Percentiles rank a stretch among this genome's conserved stretches.
Evolutionary conservation across 805 yeast species (phyloP).

Genomic region (Starmera amethionina): DNA sequence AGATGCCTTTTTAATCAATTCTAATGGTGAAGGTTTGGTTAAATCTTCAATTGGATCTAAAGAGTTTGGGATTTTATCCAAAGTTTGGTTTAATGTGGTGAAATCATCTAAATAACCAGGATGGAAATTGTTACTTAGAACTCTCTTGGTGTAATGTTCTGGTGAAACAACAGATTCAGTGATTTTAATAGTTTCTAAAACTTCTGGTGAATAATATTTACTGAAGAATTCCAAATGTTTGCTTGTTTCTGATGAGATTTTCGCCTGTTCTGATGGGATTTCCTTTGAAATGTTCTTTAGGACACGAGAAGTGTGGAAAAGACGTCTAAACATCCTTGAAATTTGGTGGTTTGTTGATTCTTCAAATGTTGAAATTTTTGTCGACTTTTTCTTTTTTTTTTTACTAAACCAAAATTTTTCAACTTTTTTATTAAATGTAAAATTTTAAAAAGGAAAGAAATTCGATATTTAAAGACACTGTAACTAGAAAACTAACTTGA

Average conservation of each 20-base stretch:
- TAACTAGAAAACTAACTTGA: no score
- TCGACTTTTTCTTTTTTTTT: no score
- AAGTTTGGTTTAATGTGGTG: conserved; percentile 59
- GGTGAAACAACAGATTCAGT: conserved; percentile 74
- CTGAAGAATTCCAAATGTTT: conserved; percentile 31
- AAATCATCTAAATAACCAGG: conserved; percentile 69
- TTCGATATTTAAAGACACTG: no score
- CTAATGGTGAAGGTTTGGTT: conserved; percentile 41
- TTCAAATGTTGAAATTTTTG: no score
- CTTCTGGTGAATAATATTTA: conserved; percentile 74
- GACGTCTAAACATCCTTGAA: no score
- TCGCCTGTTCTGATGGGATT: conserved; percentile 3
- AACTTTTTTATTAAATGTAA: no score
- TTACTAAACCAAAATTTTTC: no score
- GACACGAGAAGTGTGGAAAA: no score
- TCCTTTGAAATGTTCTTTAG: not conserved
- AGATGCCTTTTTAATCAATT: conserved; percentile 13
- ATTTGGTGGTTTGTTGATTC: no score
- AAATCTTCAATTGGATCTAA: conserved; percentile 39
- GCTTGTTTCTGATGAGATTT: no score
- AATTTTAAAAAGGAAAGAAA: no score
- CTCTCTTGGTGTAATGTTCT: conserved; percentile 39
- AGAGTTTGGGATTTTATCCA: conserved; percentile 49
- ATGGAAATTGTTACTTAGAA: conserved; percentile 40
- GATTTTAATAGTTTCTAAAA: conserved; percentile 70